Evolutionary conservation across 306 rosid genomes (phyloP), one percentile per base, ranked within the genome.

Genomic region (Malus orientalis): DNA sequence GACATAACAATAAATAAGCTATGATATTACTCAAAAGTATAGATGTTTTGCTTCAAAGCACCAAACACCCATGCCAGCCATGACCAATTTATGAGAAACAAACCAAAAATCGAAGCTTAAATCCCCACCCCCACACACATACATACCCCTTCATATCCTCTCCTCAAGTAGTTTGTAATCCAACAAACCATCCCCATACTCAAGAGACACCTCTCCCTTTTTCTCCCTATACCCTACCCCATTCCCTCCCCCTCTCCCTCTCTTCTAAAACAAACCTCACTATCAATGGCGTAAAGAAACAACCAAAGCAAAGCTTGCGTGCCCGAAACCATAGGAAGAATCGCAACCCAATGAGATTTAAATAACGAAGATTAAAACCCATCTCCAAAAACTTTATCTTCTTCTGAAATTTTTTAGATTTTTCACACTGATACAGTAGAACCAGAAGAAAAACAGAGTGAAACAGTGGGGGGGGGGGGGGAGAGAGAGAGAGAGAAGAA

Each of bases 41-140:
- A 71, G 76, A 83, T 89, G 44, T 95, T 89, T 92, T 84, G 85
- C 96, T 88, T 88, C 76, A 70, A 92, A 86, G 90, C 76, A 25
- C 74, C 55, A 72, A 80, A 84, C 81, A 25, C 74, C 60, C 66
- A 78, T 62, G 70, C 51, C 73, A 70, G 70, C 51, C 73, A 70
- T 55, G 71, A 80, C 69, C 85, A 81, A 81, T 79, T 49, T 51
- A 69, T 27, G 16, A 1, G 36, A 71, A 77, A 60, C 19, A 67
- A 73, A 29, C 69, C 69, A 69, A 84, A 71, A 57, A 74, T 62
- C 32, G 15, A 72, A n/a, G 67, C 13, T 66, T 55, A 30, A 36
- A 49, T 45, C n/a, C 55, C 44, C 25, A 29, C 45, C 32, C 49
- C 25, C 81, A 20, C 69, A 78, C 80, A 80, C 55, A 16, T 51